Evolutionary conservation across 495 filamentous ascomycete genomes (phyloP), one percentile per base, ranked within the genome.

Genomic region (Haplographium delicatum): DNA sequence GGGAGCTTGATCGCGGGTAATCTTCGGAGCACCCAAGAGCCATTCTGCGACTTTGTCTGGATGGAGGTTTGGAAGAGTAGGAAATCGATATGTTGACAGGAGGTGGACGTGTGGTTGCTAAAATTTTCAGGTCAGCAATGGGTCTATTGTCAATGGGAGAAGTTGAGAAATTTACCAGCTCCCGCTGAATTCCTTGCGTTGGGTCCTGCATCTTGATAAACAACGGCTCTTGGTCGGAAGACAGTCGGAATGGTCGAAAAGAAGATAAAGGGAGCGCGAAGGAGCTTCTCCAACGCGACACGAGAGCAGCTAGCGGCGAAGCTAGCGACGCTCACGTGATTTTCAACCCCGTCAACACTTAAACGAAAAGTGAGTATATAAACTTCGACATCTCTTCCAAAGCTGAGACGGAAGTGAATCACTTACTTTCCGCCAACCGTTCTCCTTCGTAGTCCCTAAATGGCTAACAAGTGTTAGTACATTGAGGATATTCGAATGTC

Each of bases 81-180:
- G 82, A 63, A 85, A 95, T 60, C 79, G 74, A 59, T 83, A 81
- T 20, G 80, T 81, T 42, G 88, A 94, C 11, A 95, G 68, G 28
- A 95, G 76, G 59, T 96, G 90, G 59, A 95, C 82, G 67, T 96
- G 90, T 10, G 84, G 84, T 61, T 93, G 78, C 88, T 91, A 56
- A 46, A 2, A 7, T 39, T 22, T 44, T 30, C n/a, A 15, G 15
- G 31, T 43, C 16, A 51, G 38, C 45, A 23, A 15, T 4, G 16
- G 33, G 20, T 20, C 18, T n/a, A n/a, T n/a, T 8, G 18, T 20
- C 16, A 2, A 18, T 6, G 31, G 13, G 15, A 11, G 25, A 22
- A 13, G 37, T n/a, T n/a, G 10, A 24, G 55, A 10, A 46, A 63
- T 67, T 58, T 75, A 85, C 81, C 72, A 88, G 68, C 53, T 80